A percentile compares a stretch with the other conserved stretches of the same genome.
These are phyloP conservation scores for Macrocybe gigantea DNA, from an alignment of 768 basidiomycete species.

Conservation along the genomic window DNA sequence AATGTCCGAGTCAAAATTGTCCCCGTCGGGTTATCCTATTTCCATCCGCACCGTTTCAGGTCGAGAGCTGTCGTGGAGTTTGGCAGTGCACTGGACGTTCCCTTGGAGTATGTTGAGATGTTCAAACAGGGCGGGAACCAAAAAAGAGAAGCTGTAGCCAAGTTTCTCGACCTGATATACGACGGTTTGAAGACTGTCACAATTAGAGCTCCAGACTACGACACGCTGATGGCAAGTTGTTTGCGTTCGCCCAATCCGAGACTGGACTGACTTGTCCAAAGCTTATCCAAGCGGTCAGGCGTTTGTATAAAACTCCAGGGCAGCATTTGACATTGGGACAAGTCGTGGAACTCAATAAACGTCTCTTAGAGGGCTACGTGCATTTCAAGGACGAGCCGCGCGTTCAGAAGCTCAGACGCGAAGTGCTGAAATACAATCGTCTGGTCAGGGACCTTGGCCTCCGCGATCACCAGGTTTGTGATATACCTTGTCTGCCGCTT, in stretches of 20 bases:
- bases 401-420: slow-evolving; percentile 70
- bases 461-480: slow-evolving; percentile 82
- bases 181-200: slow-evolving; percentile 95
- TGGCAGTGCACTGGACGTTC: slow-evolving; percentile 87
- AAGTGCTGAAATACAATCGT: slow-evolving; percentile 89
- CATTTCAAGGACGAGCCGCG: slow-evolving; percentile 91
- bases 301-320: slow-evolving; percentile 90
- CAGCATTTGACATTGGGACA: slow-evolving; percentile 92
- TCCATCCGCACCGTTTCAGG: slow-evolving; percentile 82
- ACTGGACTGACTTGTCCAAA: slow-evolving; percentile 22
- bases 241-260: slow-evolving; percentile 4
- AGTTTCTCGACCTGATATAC: slow-evolving; percentile 87
- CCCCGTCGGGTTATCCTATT: slow-evolving; percentile 73
- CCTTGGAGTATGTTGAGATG: slow-evolving; percentile 80
- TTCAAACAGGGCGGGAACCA: slow-evolving; percentile 84
- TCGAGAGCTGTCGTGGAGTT: slow-evolving; percentile 98
- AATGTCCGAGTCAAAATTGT: slow-evolving; percentile 87
- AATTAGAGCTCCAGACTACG: slow-evolving; percentile 92
- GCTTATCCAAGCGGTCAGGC: slow-evolving; percentile 93
- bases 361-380: slow-evolving; percentile 88
- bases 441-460: slow-evolving; percentile 83
- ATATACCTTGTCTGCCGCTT: neutral
- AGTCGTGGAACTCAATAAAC: slow-evolving; percentile 90
- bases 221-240: slow-evolving; percentile 84
- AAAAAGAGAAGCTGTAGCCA: slow-evolving; percentile 87